Conservation (phyloP, 129 eudicot genomes). For the Escallonia rubra region DNA sequence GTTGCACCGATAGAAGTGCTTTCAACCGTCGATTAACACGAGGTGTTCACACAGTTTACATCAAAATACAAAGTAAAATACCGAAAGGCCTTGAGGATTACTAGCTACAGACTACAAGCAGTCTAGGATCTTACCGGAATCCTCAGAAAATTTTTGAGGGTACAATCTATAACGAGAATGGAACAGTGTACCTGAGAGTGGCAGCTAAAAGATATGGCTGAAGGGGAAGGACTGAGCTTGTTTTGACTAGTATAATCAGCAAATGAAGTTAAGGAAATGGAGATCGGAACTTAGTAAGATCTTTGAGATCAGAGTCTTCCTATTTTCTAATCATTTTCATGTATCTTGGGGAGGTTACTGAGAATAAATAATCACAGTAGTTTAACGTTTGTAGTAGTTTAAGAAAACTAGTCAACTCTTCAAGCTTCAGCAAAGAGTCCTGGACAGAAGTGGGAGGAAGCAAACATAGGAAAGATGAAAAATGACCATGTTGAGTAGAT, state of each 20-base stretch:
- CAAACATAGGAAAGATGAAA: too few species aligned
- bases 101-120: too few species aligned
- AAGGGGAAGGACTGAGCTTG: conserved; percentile 4
- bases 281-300: not conserved
- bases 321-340: conserved; percentile 1
- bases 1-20: not conserved
- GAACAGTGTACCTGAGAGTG: not conserved
- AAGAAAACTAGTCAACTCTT: conserved; percentile 8
- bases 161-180: not conserved
- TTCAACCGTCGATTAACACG: not conserved
- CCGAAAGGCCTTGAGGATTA: too few species aligned
- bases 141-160: too few species aligned
- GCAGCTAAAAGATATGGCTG: not conserved
- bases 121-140: too few species aligned
- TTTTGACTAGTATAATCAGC: not conserved
- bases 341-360: conserved; percentile 5
- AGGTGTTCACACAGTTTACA: not conserved
- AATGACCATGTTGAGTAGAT: too few species aligned
- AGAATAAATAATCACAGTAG: not conserved
- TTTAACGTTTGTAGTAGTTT: conserved; percentile 1
- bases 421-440: not conserved
- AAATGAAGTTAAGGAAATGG: not conserved
- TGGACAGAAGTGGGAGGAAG: too few species aligned
- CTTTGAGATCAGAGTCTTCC: conserved; percentile 14
- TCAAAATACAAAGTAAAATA: not conserved